phyloP scores from a whole-genome alignment of 2,329 filamentous ascomycete genomes.

The Ceratocystis alfenasii region DNA sequence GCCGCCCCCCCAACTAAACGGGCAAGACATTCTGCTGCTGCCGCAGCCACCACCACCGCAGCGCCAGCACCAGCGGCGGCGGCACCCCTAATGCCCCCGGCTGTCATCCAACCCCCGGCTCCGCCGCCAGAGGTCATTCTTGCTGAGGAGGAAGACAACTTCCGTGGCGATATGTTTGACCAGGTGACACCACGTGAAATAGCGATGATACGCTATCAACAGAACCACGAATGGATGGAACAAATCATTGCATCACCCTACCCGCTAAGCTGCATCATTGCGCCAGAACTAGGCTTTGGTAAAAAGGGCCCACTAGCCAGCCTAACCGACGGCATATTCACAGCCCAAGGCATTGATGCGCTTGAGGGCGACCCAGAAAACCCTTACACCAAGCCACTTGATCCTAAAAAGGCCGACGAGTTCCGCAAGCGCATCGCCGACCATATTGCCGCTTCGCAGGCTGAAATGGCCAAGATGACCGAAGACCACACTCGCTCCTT shows the following conservation, averaged over 20 bases:
- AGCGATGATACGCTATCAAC: slow-evolving; percentile 72
- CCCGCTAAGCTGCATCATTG: slow-evolving; percentile 69
- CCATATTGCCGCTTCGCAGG: slow-evolving; percentile 59
- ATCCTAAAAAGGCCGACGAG: slow-evolving; percentile 65
- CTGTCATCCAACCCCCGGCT: slow-evolving; percentile 24
- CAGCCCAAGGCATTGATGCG: slow-evolving; percentile 45
- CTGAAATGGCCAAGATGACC: slow-evolving; percentile 77
- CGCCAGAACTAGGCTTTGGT: slow-evolving; percentile 76
- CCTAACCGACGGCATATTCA: slow-evolving; percentile 76
- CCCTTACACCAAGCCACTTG: slow-evolving; percentile 52
- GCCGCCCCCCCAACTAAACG: slow-evolving; percentile 44
- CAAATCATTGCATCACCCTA: slow-evolving; percentile 90
- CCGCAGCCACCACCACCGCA: slow-evolving; percentile 31
- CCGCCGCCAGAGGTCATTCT: slow-evolving; percentile 39
- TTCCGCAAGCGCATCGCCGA: slow-evolving; percentile 68
- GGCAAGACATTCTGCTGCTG: slow-evolving; percentile 35
- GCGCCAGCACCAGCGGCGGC: slow-evolving; percentile 17
- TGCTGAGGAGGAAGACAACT: slow-evolving; percentile 84
- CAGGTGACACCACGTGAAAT: slow-evolving; percentile 81
- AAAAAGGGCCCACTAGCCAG: slow-evolving; percentile 68
- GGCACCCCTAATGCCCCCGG: slow-evolving; percentile 22
- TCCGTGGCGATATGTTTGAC: slow-evolving; percentile 79
- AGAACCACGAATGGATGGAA: slow-evolving; percentile 99
- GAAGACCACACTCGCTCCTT: slow-evolving; percentile 64
- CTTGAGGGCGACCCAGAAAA: slow-evolving; percentile 39